Evolutionary conservation across 495 filamentous ascomycete genomes (phyloP), one percentile per base, ranked within the genome.

Genomic region (Echria macrotheca): DNA sequence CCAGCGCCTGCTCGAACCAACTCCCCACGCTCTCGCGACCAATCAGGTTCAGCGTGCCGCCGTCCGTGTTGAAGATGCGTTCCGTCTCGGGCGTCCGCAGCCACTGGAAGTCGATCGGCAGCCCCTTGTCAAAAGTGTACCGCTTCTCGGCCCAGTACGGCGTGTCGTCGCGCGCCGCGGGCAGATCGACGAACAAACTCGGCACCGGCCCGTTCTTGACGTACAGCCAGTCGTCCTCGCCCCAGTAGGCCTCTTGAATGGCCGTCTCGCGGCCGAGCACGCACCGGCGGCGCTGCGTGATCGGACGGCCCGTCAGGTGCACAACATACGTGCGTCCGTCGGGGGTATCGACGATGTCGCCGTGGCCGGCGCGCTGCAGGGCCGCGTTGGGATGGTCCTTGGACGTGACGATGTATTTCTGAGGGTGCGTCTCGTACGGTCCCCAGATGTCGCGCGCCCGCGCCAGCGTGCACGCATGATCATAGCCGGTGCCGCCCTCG

Each of bases 401-500:
- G 33, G 70, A 60, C 11, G 68, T 69, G 12, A 77, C 39, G 28
- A 78, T 68, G 51, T 72, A 55, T 15, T 74, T 68, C 12, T 72
- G 49, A 5, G 75, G 76, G 51, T 77, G 75, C 14, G 69, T 60
- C 43, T 79, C 74, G 52, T 79, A 85, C 3, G 80, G 82, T 0
- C 82, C 80, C 68, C 67, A 73, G 28, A 82, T 72, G 52, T 74
- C 65, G 22, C 65, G 67, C 1, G 77, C 76, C 9, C 80, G 71
- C 0, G 73, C 73, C 3, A 82, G 61, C 9, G 76, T 78, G 33
- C 65, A 65, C 3, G 72, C 72, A 48, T 85, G 82, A 8, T 74
- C 62, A 44, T 76, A 73, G 3, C 70, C 80, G 1, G 81, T 85
- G 3, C 82, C 82, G 1, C 80, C 82, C 51, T 86, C 82, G 2